Evolutionary conservation across 371 early-diverging fungal genomes (phyloP).

Genomic region (Mucor piriformis): DNA sequence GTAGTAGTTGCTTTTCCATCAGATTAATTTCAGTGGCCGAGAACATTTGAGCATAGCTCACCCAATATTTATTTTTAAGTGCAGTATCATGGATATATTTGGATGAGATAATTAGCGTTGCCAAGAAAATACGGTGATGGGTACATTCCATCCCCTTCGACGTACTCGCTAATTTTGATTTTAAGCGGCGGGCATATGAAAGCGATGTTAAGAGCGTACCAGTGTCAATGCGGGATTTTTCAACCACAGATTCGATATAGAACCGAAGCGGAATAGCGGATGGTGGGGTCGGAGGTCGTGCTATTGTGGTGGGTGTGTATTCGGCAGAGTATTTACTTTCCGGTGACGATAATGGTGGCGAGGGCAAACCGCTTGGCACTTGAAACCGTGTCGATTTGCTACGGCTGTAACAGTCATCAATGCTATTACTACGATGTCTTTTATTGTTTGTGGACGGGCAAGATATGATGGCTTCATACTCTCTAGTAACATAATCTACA

Average conservation of each 20-base stretch:
- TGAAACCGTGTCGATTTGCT: background rate
- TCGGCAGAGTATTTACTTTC: background rate
- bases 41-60: slow-evolving; percentile 66
- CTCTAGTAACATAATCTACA: slow-evolving; percentile 20
- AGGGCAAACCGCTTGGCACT: slow-evolving; percentile 10
- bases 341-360: slow-evolving; percentile 24
- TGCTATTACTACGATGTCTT: background rate
- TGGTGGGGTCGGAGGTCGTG: slow-evolving; percentile 5
- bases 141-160: slow-evolving; percentile 77
- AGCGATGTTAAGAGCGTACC: slow-evolving; percentile 63
- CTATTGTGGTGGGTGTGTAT: background rate
- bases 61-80: slow-evolving; percentile 81
- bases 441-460: slow-evolving; percentile 8
- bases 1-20: slow-evolving; percentile 82
- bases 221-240: slow-evolving; percentile 54
- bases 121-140: slow-evolving; percentile 77
- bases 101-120: slow-evolving; percentile 70
- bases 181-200: slow-evolving; percentile 57
- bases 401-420: background rate
- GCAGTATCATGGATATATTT: slow-evolving; percentile 78
- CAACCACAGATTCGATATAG: slow-evolving; percentile 54
- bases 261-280: slow-evolving; percentile 30
- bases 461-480: slow-evolving; percentile 20
- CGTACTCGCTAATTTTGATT: slow-evolving; percentile 46
- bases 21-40: slow-evolving; percentile 77